Base-by-base conservation (phyloP, 1,284 basidiomycete species). In the Irpex sp. region DNA sequence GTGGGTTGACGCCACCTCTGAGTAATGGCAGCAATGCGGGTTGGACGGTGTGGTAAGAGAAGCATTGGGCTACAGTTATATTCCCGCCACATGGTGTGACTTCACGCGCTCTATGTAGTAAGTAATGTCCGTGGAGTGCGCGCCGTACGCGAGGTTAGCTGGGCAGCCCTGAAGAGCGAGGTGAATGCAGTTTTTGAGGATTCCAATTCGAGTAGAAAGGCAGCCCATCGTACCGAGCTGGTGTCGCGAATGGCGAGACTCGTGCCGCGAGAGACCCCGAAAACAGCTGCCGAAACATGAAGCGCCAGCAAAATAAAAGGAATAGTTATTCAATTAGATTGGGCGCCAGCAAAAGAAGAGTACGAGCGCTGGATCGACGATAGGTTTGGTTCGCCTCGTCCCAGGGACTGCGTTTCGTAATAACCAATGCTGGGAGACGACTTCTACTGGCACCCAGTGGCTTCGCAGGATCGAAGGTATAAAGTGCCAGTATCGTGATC, bases 321-420 rank as follows among this genome's bases (percentile, higher is more conserved):
- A 9, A 26, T 15, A 21, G 13, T 17, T 17, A 52, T 52, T 26
- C 49, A 52, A 17, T 52, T 56, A 51, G 49, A 21, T 56, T 36
- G 54, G 26, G 54, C 54, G 54, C 31, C 9, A 17, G 34, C 7
- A 11, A 36, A 56, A 11, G 26, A 56, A 34, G 54, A 11, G 7
- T 13, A 26, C 54, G 54, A 56, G 54, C 54, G 54, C 54, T 34
- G 17, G 49, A 52, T 52, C 60, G 55, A 57, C 61, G 61, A 62
- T 59, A 48, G 57, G 37, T 40, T 58, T n/a, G 40, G 36, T 38
- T 54, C 52, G 61, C 57, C 61, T 57, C 44, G 13, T 54, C 34
- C 62, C 51, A 44, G 58, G 49, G 34, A 44, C 61, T 48, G 31
- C 44, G 62, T 63, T 63, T 63, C 62, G 62, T 63, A 63, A 63